Evolutionary conservation across 2,329 filamentous ascomycete species (phyloP).

Genomic region (Colletotrichum caudatum): DNA sequence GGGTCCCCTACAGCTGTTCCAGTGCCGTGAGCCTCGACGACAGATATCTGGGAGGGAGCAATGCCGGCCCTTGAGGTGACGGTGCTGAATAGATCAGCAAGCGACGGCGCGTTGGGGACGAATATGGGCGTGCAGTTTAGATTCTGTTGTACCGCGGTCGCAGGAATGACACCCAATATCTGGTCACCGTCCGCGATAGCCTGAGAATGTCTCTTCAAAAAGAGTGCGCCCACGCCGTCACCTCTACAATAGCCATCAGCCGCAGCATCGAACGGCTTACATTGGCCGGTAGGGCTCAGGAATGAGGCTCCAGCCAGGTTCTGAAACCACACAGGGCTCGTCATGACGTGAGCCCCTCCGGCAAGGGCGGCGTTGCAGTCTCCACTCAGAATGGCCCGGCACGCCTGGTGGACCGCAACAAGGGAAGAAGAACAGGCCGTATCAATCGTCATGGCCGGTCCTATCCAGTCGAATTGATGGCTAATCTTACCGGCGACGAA

Average conservation of each 20-base stretch:
- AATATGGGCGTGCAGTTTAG: constrained; percentile 51
- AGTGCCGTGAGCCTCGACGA: constrained; percentile 59
- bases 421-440: constrained; percentile 55
- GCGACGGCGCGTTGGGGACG: constrained; percentile 42
- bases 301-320: constrained; percentile 45
- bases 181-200: constrained; percentile 61
- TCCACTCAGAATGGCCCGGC: constrained; percentile 46
- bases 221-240: constrained; percentile 58
- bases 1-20: constrained; percentile 59
- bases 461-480: constrained; percentile 55
- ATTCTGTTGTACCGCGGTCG: constrained; percentile 56
- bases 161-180: constrained; percentile 55
- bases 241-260: constrained; percentile 64
- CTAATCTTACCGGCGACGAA: constrained; percentile 52
- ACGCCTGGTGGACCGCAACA: constrained; percentile 50
- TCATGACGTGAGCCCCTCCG: constrained; percentile 55
- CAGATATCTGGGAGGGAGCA: background rate
- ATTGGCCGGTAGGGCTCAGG: constrained; percentile 49
- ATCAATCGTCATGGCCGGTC: constrained; percentile 52
- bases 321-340: constrained; percentile 14
- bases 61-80: constrained; percentile 56
- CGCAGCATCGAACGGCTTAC: constrained; percentile 50
- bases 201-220: constrained; percentile 60
- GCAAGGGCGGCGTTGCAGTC: constrained; percentile 53
- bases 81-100: constrained; percentile 59